Evolutionary conservation across 345 rosid species (phyloP).

Genomic region (Linum trigynum): DNA sequence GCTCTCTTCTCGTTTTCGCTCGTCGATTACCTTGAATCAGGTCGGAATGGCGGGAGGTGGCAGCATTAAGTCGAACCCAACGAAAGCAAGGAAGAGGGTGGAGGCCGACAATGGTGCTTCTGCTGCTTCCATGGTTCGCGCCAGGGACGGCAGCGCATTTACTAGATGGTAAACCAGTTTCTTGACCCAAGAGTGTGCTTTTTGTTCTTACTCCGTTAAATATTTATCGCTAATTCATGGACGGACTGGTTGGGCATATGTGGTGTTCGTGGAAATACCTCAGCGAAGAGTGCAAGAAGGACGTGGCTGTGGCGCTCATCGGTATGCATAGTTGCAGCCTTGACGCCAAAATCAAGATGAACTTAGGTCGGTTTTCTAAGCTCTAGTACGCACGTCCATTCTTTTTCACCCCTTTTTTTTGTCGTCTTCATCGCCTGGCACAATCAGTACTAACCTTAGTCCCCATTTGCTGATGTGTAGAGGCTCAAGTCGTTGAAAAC

Average conservation of each 20-base stretch:
- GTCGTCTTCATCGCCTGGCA: not conserved
- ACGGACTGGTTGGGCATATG: not conserved
- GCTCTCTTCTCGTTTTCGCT: too few relatives aligned
- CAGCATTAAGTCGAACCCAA: constrained; percentile 33
- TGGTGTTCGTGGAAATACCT: not conserved
- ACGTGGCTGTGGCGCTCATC: constrained; percentile 72
- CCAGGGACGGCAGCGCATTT: constrained; percentile 82
- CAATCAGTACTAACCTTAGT: not conserved
- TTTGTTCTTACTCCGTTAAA: not conserved
- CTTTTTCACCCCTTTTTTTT: not conserved
- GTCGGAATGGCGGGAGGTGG: constrained; percentile 26
- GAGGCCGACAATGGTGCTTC: constrained; percentile 35
- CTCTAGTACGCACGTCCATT: not conserved
- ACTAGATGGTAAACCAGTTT: constrained; percentile 43
- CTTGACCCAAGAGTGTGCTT: not conserved
- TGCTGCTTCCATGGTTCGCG: constrained; percentile 44
- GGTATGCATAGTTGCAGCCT: constrained; percentile 76
- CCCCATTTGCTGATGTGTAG: constrained; percentile 22
- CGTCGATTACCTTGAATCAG: not conserved
- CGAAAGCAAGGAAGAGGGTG: constrained; percentile 68
- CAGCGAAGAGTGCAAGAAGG: constrained; percentile 74
- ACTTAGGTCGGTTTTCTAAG: constrained; percentile 36
- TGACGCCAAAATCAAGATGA: constrained; percentile 75
- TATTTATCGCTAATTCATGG: not conserved
- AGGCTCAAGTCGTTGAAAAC: constrained; percentile 65